Evolutionary conservation across 352 stramenopile genomes (phyloP).

Genomic region (Phytophthora sojae): DNA sequence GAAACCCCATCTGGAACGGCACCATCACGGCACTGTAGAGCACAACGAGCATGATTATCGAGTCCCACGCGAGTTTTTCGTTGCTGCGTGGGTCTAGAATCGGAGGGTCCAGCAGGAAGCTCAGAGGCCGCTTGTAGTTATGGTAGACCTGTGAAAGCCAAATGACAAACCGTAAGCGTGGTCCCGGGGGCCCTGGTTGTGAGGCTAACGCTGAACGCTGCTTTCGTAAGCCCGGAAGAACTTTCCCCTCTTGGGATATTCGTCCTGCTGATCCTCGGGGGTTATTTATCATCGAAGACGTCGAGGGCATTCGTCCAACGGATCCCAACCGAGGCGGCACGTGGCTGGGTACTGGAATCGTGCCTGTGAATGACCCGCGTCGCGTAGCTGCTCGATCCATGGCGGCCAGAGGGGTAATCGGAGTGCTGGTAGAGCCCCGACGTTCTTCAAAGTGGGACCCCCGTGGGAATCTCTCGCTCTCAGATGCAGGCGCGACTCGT

Average conservation of each 20-base stretch:
- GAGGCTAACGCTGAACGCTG: conserved; percentile 48
- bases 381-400: conserved; percentile 5
- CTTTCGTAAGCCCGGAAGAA: conserved; percentile 7
- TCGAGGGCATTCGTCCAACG: conserved; percentile 18
- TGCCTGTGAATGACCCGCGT: conserved; percentile 25
- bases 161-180: conserved; percentile 42
- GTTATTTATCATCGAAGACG: conserved; percentile 28
- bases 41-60: conserved; percentile 75
- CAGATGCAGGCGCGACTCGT: conserved; percentile 17
- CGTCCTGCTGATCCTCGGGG: conserved; percentile 14
- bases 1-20: conserved; percentile 77
- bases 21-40: conserved; percentile 80
- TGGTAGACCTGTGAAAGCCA: conserved; percentile 50
- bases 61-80: conserved; percentile 68
- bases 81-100: conserved; percentile 68
- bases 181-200: conserved; percentile 26
- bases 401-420: not conserved
- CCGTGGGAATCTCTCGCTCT: not conserved
- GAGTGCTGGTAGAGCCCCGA: not conserved
- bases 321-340: conserved; percentile 20
- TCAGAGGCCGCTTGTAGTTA: conserved; percentile 38
- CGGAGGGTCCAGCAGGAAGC: conserved; percentile 41
- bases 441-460: not conserved
- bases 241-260: conserved; percentile 22
- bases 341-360: conserved; percentile 28